These are phyloP conservation scores for cucumber (Cucumis sativus) DNA, from an alignment of 306 rosid species.

Conservation along the genomic window DNA sequence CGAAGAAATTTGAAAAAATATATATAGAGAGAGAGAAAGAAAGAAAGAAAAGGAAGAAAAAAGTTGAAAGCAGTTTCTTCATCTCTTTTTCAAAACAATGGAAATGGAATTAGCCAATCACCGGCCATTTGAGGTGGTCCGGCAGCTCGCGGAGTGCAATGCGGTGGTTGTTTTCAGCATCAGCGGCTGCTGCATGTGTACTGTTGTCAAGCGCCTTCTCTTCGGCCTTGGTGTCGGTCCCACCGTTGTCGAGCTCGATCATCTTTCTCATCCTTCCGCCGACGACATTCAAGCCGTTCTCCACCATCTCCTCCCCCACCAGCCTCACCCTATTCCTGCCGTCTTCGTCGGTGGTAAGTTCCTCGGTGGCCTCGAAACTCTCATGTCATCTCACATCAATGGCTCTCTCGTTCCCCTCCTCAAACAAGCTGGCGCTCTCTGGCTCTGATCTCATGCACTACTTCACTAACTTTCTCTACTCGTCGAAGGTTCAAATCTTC, in stretches of 20 bases:
- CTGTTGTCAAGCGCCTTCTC: conserved; percentile 71
- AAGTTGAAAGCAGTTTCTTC: neutral
- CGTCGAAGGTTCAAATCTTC: neutral
- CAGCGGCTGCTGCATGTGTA: conserved; percentile 70
- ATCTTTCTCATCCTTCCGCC: conserved; percentile 23
- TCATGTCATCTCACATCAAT: conserved; percentile 68
- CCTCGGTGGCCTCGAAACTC: conserved; percentile 71
- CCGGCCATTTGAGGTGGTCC: conserved; percentile 29
- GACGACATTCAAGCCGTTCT: conserved; percentile 37
- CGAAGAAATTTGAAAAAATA: neutral
- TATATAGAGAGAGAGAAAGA: neutral
- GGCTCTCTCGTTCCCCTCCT: conserved; percentile 68
- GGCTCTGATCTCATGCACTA: conserved; percentile 27
- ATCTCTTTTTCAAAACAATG: neutral
- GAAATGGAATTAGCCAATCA: neutral
- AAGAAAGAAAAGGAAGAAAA: too few relatives aligned
- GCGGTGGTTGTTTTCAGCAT: conserved; percentile 73
- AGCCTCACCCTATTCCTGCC: conserved; percentile 39
- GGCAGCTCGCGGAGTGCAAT: conserved; percentile 37
- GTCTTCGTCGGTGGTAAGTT: conserved; percentile 68
- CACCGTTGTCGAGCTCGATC: conserved; percentile 55
- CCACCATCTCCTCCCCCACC: conserved; percentile 13
- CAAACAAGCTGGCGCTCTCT: conserved; percentile 72
- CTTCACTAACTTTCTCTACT: neutral
- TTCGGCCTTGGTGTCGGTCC: conserved; percentile 79